phyloP scores from a whole-genome alignment of 1,284 basidiomycete genomes.

The Leccinum pachyderme region DNA sequence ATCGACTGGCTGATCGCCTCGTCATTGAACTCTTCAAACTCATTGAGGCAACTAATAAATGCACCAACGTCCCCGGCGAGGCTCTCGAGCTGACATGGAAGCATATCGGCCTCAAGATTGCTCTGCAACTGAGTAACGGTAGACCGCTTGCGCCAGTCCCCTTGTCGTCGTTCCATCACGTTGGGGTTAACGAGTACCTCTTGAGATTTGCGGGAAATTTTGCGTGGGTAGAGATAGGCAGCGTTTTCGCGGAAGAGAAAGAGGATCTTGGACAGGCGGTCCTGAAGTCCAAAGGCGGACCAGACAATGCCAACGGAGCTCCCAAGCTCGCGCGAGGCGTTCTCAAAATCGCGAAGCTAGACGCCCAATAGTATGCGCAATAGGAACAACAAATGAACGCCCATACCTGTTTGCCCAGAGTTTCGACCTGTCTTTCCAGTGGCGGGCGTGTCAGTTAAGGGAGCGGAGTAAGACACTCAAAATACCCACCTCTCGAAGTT shows the following conservation, averaged over 20 bases:
- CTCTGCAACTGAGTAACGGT: conserved; percentile 14
- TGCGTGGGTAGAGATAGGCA: conserved; percentile 33
- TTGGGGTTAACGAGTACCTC: conserved; percentile 29
- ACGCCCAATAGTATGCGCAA: neutral
- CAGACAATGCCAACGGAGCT: conserved; percentile 36
- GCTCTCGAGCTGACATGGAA: conserved; percentile 38
- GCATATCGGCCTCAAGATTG: conserved; percentile 29
- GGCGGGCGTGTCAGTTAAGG: neutral
- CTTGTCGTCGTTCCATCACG: conserved; percentile 27
- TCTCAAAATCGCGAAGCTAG: conserved; percentile 34
- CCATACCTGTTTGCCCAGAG: conserved; percentile 33
- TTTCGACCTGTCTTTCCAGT: conserved; percentile 27
- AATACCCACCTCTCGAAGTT: conserved; percentile 23
- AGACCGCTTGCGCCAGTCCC: conserved; percentile 21
- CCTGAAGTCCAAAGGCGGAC: conserved; percentile 32
- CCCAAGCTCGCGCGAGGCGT: conserved; percentile 34
- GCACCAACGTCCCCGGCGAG: conserved; percentile 48
- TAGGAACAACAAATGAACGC: neutral
- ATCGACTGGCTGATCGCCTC: conserved; percentile 53
- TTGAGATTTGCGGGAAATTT: conserved; percentile 24
- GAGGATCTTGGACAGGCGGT: conserved; percentile 33
- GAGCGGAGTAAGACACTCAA: neutral
- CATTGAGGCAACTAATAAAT: conserved; percentile 50
- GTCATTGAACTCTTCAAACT: conserved; percentile 56
- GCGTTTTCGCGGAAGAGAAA: conserved; percentile 36